Evolutionary conservation across 2,329 filamentous ascomycete species (phyloP).

Genomic region (Aspergillus sp.): DNA sequence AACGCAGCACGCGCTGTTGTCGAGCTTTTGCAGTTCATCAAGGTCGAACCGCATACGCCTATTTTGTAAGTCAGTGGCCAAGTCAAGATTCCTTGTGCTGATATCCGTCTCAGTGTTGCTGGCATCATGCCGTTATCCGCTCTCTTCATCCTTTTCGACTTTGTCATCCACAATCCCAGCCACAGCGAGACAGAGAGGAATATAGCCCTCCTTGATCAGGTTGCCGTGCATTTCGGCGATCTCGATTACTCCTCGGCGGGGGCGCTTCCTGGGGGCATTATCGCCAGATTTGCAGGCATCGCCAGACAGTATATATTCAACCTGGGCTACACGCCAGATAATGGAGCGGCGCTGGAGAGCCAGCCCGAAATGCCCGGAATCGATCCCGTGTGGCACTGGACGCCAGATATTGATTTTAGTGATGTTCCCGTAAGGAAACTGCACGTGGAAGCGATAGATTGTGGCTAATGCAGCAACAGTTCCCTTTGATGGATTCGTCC

Average conservation of each 20-base stretch:
- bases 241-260: slow-evolving; percentile 31
- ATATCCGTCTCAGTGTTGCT: slow-evolving; percentile 19
- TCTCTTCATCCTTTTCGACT: slow-evolving; percentile 35
- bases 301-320: slow-evolving; percentile 35
- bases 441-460: no score
- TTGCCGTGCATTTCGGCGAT: slow-evolving; percentile 35
- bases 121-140: slow-evolving; percentile 30
- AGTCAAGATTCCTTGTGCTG: no score
- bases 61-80: slow-evolving; percentile 21
- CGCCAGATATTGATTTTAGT: no score
- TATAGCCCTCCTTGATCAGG: slow-evolving; percentile 34
- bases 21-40: slow-evolving; percentile 26
- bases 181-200: slow-evolving; percentile 28
- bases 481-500: no score
- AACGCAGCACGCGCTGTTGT: slow-evolving; percentile 22
- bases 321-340: no score
- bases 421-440: no score
- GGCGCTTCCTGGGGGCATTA: slow-evolving; percentile 26
- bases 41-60: slow-evolving; percentile 24
- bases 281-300: slow-evolving; percentile 35
- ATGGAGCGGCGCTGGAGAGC: no score
- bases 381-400: no score
- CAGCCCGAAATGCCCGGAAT: no score
- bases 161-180: slow-evolving; percentile 30
- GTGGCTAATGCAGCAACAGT: no score